Conservation (phyloP, 495 filamentous ascomycete genomes). For the Podospora didyma region DNA sequence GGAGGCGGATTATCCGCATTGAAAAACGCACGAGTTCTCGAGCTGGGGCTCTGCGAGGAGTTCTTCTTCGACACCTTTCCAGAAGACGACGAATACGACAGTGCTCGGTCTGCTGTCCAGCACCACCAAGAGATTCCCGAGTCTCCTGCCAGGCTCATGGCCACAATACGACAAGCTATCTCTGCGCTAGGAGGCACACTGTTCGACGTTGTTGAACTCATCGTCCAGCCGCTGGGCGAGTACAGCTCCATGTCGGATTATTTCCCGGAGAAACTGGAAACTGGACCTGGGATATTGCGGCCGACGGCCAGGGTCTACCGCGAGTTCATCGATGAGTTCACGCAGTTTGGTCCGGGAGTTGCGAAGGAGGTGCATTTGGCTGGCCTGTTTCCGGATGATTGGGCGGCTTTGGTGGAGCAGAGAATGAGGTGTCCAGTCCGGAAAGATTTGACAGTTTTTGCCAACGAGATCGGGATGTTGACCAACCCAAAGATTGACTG, state of each 20-base stretch:
- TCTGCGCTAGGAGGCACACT: not conserved
- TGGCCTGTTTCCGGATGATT: not conserved
- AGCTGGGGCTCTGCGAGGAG: not conserved
- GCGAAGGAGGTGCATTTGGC: not conserved
- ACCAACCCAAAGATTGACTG: not conserved
- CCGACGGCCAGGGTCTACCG: not conserved
- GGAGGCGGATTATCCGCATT: not conserved
- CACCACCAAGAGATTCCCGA: not conserved
- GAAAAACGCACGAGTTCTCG: not conserved
- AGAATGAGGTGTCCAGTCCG: not conserved
- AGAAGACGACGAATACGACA: not conserved
- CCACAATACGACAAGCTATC: not conserved
- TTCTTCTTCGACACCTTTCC: constrained; percentile 1
- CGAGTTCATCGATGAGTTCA: not conserved
- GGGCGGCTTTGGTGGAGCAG: not conserved
- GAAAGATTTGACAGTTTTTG: not conserved
- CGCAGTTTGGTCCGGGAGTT: not conserved
- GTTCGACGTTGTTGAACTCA: not conserved
- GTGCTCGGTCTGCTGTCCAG: not conserved
- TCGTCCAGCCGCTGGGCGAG: not conserved
- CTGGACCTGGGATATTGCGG: not conserved
- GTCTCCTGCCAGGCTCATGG: not conserved
- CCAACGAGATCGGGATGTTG: not conserved
- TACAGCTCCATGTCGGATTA: not conserved
- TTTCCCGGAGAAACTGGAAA: not conserved